A percentile compares a stretch with the other conserved stretches of the same genome.
Conservation (phyloP, 768 basidiomycete genomes). For the Austroboletus festivus region DNA sequence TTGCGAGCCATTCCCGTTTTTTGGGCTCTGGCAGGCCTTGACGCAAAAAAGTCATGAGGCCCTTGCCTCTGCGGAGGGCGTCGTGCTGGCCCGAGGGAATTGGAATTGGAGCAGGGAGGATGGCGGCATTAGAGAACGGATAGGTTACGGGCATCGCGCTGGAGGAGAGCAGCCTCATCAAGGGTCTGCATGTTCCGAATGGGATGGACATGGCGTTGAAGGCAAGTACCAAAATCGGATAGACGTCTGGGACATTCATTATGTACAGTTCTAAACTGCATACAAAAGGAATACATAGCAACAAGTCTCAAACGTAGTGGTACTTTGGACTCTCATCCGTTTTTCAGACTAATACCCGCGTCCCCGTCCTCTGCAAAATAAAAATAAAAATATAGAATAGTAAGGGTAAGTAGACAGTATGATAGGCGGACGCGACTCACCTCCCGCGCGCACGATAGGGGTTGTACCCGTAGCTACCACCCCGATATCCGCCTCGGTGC, state of each 20-base stretch:
- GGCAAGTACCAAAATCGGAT: conserved; percentile 20
- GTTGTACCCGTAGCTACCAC: conserved; percentile 49
- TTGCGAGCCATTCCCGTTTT: conserved; percentile 64
- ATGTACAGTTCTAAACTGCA: conserved; percentile 30
- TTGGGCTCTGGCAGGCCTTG: conserved; percentile 62
- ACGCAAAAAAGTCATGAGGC: conserved; percentile 72
- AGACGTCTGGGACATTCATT: conserved; percentile 15
- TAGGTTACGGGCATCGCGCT: conserved; percentile 36
- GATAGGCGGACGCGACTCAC: conserved; percentile 40
- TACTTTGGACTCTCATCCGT: conserved; percentile 8
- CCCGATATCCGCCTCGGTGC: conserved; percentile 57
- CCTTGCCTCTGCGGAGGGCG: conserved; percentile 62
- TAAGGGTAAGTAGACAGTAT: conserved; percentile 3
- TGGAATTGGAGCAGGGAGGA: conserved; percentile 47
- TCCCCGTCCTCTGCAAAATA: conserved; percentile 62
- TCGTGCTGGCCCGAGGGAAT: conserved; percentile 36
- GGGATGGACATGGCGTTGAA: conserved; percentile 7
- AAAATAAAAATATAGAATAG: no score
- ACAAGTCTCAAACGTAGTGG: not conserved
- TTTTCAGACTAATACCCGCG: conserved; percentile 53
- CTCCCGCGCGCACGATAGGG: conserved; percentile 71
- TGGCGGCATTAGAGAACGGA: conserved; percentile 71
- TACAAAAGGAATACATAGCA: conserved; percentile 29
- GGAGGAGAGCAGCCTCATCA: conserved; percentile 27
- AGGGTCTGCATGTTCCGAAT: conserved; percentile 13